Evolutionary conservation across 202 grass and related monocot species (phyloP).

Genomic region (Thinopyrum obtusiflorum): DNA sequence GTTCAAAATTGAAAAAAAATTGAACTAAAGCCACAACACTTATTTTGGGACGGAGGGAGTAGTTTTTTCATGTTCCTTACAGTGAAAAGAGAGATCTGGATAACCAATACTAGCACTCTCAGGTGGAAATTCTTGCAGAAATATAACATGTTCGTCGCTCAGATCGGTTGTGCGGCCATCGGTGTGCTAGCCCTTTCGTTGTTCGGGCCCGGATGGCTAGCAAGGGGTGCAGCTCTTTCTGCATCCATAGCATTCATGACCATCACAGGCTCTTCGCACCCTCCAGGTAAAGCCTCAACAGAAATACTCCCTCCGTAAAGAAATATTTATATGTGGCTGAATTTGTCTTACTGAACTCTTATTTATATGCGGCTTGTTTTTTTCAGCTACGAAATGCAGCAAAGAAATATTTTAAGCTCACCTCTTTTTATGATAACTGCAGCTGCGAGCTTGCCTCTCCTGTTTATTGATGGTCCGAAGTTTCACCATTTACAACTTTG

Average conservation of each 20-base stretch:
- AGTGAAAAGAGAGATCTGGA: neutral
- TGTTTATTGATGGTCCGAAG: slow-evolving; percentile 85
- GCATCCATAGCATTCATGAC: slow-evolving; percentile 92
- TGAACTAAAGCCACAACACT: too few species aligned
- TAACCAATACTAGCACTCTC: slow-evolving; percentile 21
- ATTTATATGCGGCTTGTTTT: neutral
- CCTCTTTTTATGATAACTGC: slow-evolving; percentile 18
- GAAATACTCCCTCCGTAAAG: neutral
- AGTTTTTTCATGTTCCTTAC: neutral
- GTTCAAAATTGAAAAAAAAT: too few species aligned
- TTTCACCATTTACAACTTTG: slow-evolving; percentile 79
- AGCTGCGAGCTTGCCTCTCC: slow-evolving; percentile 91
- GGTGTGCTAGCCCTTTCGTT: slow-evolving; percentile 80
- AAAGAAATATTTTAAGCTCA: neutral
- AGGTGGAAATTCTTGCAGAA: slow-evolving; percentile 65
- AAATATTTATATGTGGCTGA: neutral
- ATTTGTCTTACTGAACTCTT: neutral
- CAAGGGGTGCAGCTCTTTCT: slow-evolving; percentile 78
- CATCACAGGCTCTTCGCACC: slow-evolving; percentile 66
- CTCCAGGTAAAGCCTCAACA: slow-evolving; percentile 60
- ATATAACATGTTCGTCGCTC: slow-evolving; percentile 84
- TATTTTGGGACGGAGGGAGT: too few species aligned
- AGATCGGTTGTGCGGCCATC: slow-evolving; percentile 76
- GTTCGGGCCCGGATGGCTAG: slow-evolving; percentile 91
- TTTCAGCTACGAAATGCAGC: slow-evolving; percentile 3